phyloP scores from a whole-genome alignment of 257 asterid genomes.

The Solanum tarijense region DNA sequence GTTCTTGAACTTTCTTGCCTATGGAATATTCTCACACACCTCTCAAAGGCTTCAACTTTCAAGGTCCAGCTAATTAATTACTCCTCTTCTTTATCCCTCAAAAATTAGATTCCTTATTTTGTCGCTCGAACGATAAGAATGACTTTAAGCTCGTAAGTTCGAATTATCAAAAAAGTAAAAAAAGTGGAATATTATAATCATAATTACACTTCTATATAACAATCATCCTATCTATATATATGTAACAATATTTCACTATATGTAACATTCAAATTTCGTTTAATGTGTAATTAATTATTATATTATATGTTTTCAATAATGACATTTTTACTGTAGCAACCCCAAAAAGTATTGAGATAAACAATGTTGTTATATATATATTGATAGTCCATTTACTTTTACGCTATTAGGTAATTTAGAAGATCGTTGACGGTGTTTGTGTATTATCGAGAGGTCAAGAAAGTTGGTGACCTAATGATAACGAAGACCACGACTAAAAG shows the following conservation, averaged over 20 bases:
- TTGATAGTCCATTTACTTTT: neutral
- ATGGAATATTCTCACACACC: conserved; percentile 59
- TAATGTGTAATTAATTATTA: neutral
- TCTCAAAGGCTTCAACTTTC: conserved; percentile 59
- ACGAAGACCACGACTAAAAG: neutral
- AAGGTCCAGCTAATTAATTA: conserved; percentile 35
- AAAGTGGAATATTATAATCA: too few species aligned
- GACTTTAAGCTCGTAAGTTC: too few species aligned
- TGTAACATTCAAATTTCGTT: too few species aligned
- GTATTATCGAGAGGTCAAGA: neutral
- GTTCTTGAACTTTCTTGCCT: conserved; percentile 60
- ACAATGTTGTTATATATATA: neutral
- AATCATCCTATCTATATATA: too few species aligned
- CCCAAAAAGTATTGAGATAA: neutral
- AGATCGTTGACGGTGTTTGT: neutral
- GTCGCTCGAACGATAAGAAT: neutral
- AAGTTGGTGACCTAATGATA: neutral
- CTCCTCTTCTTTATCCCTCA: neutral
- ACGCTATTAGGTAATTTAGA: neutral
- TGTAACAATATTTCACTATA: neutral
- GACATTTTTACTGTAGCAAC: neutral
- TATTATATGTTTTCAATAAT: neutral
- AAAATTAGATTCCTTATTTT: conserved; percentile 4
- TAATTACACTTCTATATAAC: too few species aligned
- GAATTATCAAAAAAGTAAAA: too few species aligned